Percentiles rank a stretch among this genome's conserved stretches.
phyloP scores from a whole-genome alignment of 208 protist genomes.

The Trypanosoma avium region DNA sequence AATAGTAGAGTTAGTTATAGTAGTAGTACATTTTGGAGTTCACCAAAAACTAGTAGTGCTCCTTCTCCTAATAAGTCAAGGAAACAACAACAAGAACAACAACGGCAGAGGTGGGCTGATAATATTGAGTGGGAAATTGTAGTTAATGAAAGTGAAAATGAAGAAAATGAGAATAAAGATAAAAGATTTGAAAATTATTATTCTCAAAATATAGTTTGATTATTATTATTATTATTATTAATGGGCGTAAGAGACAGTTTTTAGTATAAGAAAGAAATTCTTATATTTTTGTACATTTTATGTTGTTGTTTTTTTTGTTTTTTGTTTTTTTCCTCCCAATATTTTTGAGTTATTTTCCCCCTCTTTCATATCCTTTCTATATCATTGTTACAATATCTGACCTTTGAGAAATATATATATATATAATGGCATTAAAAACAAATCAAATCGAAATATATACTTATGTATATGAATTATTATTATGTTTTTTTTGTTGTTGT shows the following conservation, averaged over 20 bases:
- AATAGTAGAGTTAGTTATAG: constrained; percentile 2
- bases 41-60: background rate
- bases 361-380: constrained; percentile 5
- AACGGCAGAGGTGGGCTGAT: background rate
- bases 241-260: too few species aligned
- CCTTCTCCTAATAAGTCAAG: background rate
- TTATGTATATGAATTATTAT: background rate
- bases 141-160: background rate
- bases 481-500: background rate
- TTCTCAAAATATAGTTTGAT: too few species aligned
- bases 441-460: background rate
- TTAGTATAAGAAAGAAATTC: too few species aligned
- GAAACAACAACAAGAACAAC: background rate
- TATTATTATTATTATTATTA: too few species aligned
- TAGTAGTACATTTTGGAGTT: constrained; percentile 13
- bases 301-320: background rate
- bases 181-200: background rate
- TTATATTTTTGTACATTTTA: background rate
- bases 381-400: background rate
- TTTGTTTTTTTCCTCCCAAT: constrained; percentile 23
- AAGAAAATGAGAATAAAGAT: background rate
- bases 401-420: too few species aligned
- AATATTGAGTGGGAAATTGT: constrained; percentile 14
- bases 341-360: constrained; percentile 12
- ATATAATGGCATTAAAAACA: background rate